Evolutionary conservation across 129 eudicot species (phyloP), one percentile per base, ranked within the genome.

Genomic region (Pulicaria dysenterica): DNA sequence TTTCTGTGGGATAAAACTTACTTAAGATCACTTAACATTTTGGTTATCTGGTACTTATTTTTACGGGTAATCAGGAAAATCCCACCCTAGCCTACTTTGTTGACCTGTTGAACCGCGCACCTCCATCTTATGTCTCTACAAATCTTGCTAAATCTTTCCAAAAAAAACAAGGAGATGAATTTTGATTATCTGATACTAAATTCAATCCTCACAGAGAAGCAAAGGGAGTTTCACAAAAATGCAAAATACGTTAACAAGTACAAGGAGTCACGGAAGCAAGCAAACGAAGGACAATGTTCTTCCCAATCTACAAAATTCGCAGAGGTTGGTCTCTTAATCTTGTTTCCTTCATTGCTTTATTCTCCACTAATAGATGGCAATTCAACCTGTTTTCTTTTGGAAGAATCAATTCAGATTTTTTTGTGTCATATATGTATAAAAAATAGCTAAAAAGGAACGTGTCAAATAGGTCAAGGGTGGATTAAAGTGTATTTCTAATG

Each of bases 231-330:
- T 49, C 89, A 86, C 78, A 86, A 80, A 73, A 91, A 91, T 64
- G 98, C 98, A 12, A 94, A 94, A 70, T 83, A 40, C 41, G 86
- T 94, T 58, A 65, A 31, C 80, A 90, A 94, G 85, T 94, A 82
- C 77, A 90, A 90, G 88, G 86, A 77, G 79, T 66, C 75, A 42
- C 45, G 45, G 51, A 94, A 84, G 87, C 95, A 68, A 56, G 67
- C 67, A 13, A 83, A 56, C 83, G 74, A 75, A 58, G 85, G 59
- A 62, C 73, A 38, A 46, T 41, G 49, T 72, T 78, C 83, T 54
- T 75, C 83, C 44, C 72, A 66, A 31, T 49, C 81, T 42, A 43
- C 64, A 72, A 53, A 73, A 49, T 57, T 75, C 14, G 3, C 17
- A 5, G 83, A 80, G 95, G 95, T 88, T 46, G 50, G 75, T 55